Evolutionary conservation across 1,284 basidiomycete genomes (phyloP).

Genomic region (Bjerkandera adusta): DNA sequence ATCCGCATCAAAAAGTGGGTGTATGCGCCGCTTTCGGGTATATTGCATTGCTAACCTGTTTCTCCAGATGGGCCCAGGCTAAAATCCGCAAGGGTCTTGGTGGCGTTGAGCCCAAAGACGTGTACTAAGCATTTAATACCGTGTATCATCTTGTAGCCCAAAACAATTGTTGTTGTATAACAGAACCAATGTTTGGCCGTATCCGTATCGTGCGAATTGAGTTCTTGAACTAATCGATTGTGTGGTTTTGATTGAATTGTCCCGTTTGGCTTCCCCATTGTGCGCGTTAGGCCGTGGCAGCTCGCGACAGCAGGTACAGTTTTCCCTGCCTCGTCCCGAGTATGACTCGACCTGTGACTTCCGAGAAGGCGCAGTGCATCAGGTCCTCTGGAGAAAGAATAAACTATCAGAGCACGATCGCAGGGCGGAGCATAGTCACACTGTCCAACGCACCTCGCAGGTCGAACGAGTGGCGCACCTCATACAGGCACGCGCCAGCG

Average conservation of each 20-base stretch:
- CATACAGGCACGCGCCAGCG: conserved; percentile 36
- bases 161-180: conserved; percentile 5
- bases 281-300: no score
- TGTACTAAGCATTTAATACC: no score
- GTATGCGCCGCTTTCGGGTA: conserved; percentile 15
- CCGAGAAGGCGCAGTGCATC: conserved; percentile 45
- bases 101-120: conserved; percentile 74
- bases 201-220: background rate
- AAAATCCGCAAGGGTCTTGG: conserved; percentile 82
- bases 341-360: conserved; percentile 42
- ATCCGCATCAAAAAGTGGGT: conserved; percentile 94
- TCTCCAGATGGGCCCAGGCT: conserved; percentile 74
- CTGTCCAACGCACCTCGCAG: conserved; percentile 37
- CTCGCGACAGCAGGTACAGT: conserved; percentile 21
- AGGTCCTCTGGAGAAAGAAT: conserved; percentile 42
- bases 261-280: no score
- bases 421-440: background rate
- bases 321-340: conserved; percentile 45
- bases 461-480: conserved; percentile 42
- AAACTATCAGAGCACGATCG: no score
- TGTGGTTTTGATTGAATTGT: background rate
- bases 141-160: background rate
- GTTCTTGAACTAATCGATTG: no score
- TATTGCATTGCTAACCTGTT: no score
- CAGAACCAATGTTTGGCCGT: background rate